Evolutionary conservation across 1,284 basidiomycete genomes (phyloP).

Genomic region (Leucoagaricus sp.): DNA sequence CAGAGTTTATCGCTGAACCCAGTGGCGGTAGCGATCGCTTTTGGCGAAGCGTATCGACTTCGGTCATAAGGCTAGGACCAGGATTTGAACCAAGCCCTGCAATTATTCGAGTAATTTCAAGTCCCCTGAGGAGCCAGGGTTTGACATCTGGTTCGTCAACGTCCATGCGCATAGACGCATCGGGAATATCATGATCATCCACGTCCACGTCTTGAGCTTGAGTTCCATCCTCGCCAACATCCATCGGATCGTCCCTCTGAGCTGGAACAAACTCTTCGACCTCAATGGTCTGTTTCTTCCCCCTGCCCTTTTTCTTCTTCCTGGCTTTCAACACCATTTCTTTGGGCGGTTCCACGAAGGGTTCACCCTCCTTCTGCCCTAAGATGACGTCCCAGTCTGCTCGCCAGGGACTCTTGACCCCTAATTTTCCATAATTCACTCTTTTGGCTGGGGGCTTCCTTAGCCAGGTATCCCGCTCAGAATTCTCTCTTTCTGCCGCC

Average conservation of each 20-base stretch:
- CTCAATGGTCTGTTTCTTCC: background rate
- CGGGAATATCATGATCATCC: conserved; percentile 22
- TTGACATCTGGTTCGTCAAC: conserved; percentile 9
- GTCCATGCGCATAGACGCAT: conserved; percentile 8
- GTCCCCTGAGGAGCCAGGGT: conserved; percentile 72
- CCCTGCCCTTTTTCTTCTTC: conserved; percentile 17
- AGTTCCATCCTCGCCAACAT: background rate
- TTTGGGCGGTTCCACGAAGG: conserved; percentile 12
- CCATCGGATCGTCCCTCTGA: conserved; percentile 40
- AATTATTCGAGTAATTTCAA: conserved; percentile 46
- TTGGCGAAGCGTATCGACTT: conserved; percentile 59
- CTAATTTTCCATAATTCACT: conserved; percentile 68
- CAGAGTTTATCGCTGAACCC: conserved; percentile 30
- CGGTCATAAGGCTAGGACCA: conserved; percentile 44
- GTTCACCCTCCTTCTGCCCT: conserved; percentile 35
- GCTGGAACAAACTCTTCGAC: conserved; percentile 48
- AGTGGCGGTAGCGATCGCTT: conserved; percentile 53
- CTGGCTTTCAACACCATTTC: conserved; percentile 14
- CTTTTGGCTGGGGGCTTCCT: conserved; percentile 85
- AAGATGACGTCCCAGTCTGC: conserved; percentile 74
- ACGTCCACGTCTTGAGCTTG: background rate
- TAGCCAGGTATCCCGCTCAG: conserved; percentile 69
- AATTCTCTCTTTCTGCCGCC: conserved; percentile 45
- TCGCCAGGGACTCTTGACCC: conserved; percentile 70
- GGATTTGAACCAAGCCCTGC: conserved; percentile 44